Conservation (phyloP, 495 filamentous ascomycete species). For the Tuber melanosporum region DNA sequence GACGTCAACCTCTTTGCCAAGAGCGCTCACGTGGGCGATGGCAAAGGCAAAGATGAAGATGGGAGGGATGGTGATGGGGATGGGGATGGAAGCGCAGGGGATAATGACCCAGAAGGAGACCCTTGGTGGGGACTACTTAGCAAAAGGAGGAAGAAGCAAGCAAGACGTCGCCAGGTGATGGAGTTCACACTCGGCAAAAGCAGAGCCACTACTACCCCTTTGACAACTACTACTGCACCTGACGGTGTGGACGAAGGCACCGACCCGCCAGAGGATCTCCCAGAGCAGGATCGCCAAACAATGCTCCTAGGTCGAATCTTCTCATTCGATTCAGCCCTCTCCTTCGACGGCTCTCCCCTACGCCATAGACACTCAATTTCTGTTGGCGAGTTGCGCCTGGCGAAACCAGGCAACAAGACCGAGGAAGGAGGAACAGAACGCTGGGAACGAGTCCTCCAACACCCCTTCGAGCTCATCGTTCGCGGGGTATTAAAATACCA, state of each 20-base stretch:
- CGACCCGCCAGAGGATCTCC: constrained; percentile 58
- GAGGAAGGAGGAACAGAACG: constrained; percentile 75
- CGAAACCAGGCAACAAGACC: constrained; percentile 81
- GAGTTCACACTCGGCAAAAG: constrained; percentile 10
- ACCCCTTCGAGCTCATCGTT: constrained; percentile 87
- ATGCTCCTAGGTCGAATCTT: constrained; percentile 86
- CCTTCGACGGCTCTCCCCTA: constrained; percentile 83
- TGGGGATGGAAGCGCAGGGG: constrained; percentile 11
- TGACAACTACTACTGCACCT: background rate
- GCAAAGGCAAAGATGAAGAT: constrained; percentile 55
- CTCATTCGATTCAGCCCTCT: constrained; percentile 75
- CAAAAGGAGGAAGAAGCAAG: constrained; percentile 11
- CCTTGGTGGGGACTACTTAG: constrained; percentile 25
- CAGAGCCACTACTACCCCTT: constrained; percentile 4
- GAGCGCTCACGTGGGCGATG: constrained; percentile 73
- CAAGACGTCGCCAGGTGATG: constrained; percentile 16
- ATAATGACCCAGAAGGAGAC: constrained; percentile 39
- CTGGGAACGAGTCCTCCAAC: constrained; percentile 83
- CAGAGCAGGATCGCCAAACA: constrained; percentile 58
- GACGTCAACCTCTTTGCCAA: constrained; percentile 91
- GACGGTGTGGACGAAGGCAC: constrained; percentile 60
- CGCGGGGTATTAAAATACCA: constrained; percentile 84
- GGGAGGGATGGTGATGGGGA: constrained; percentile 41
- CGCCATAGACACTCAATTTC: constrained; percentile 59
- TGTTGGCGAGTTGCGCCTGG: constrained; percentile 71